A percentile compares a stretch with the other conserved stretches of the same genome.
These are phyloP conservation scores for Schoenoplectus triqueter DNA, from an alignment of 202 grass and related monocot genomes.

Conservation along the genomic window DNA sequence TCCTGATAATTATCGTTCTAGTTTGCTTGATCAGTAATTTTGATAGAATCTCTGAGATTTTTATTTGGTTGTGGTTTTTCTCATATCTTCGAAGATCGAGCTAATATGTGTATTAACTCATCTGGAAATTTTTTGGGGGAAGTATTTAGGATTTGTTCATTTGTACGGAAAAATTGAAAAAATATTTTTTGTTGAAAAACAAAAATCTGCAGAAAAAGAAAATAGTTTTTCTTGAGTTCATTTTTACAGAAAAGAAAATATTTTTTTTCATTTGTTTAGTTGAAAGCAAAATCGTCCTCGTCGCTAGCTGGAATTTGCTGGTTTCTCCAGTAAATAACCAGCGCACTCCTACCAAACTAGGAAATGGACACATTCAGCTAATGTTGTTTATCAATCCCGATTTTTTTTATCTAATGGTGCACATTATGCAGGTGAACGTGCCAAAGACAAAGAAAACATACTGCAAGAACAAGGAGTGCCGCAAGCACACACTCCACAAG, in stretches of 20 bases:
- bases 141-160: not conserved
- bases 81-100: no score
- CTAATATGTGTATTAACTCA: not conserved
- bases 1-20: not conserved
- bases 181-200: no score
- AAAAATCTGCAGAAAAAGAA: no score
- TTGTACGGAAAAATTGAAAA: no score
- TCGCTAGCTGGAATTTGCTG: no score
- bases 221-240: no score
- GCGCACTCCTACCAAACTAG: no score
- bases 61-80: not conserved
- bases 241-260: no score
- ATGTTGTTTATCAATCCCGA: not conserved
- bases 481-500: slow-evolving; percentile 92
- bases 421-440: slow-evolving; percentile 72
- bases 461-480: slow-evolving; percentile 95
- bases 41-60: not conserved
- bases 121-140: not conserved
- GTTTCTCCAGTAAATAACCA: no score
- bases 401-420: not conserved
- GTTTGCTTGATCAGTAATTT: not conserved
- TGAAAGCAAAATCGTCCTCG: no score
- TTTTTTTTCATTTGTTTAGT: no score
- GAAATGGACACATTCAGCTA: not conserved
- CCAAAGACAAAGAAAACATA: slow-evolving; percentile 95